Conservation (phyloP, 1,284 basidiomycete species). For the Papiliotrema nemorosa region DNA sequence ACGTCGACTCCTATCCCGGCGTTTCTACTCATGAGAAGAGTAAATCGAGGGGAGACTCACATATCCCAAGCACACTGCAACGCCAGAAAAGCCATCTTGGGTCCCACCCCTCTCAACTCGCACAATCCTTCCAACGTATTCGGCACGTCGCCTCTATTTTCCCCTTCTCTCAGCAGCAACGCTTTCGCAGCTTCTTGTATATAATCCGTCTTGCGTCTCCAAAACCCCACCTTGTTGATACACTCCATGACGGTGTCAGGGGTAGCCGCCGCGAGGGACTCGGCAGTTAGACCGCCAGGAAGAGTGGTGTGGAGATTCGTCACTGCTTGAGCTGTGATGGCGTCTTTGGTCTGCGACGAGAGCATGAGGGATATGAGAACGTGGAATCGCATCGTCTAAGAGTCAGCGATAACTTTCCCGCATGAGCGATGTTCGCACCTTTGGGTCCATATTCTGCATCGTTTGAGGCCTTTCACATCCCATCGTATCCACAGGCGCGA, state of each 20-base stretch:
- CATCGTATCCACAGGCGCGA: constrained; percentile 90
- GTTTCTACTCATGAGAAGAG: constrained; percentile 54
- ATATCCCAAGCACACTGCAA: constrained; percentile 55
- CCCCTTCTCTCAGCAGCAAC: constrained; percentile 56
- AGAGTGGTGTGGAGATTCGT: constrained; percentile 67
- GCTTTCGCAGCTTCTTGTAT: constrained; percentile 67
- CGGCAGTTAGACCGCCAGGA: constrained; percentile 71
- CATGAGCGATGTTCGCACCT: constrained; percentile 52
- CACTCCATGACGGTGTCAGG: constrained; percentile 63
- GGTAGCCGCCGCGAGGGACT: constrained; percentile 65
- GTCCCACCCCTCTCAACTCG: constrained; percentile 79
- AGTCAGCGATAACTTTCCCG: not conserved
- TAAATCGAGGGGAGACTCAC: not conserved
- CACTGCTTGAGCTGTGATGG: constrained; percentile 81
- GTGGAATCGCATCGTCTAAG: constrained; percentile 70
- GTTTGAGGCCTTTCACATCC: constrained; percentile 36
- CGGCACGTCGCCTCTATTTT: constrained; percentile 63
- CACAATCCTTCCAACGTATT: constrained; percentile 81
- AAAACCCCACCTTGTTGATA: constrained; percentile 89
- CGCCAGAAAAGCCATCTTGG: constrained; percentile 85
- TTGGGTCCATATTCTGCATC: constrained; percentile 58
- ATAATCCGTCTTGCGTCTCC: constrained; percentile 74
- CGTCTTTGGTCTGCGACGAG: constrained; percentile 89
- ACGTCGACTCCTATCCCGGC: constrained; percentile 95
- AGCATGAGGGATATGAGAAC: constrained; percentile 92